A percentile compares a stretch with the other conserved stretches of the same genome.
These are phyloP conservation scores for Rhizophagus sp. DNA, from an alignment of 192 early-diverging fungal species.

Conservation along the genomic window DNA sequence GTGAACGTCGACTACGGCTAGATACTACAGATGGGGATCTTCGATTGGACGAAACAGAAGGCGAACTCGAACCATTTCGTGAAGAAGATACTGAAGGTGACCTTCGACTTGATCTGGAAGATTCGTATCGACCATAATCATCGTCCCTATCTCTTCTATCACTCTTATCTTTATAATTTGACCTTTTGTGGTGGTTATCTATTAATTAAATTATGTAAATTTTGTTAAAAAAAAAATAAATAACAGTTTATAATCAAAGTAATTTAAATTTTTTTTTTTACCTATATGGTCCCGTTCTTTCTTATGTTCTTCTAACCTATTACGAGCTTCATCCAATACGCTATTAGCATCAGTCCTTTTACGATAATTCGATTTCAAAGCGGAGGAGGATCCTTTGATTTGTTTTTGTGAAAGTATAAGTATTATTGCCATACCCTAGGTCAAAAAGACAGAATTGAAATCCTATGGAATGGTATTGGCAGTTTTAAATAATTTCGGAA, in stretches of 20 bases:
- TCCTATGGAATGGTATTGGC: no score
- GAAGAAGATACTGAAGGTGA: no score
- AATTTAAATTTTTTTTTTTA: conserved; percentile 21
- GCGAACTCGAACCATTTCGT: conserved; percentile 25
- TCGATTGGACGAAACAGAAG: no score
- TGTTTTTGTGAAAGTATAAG: no score
- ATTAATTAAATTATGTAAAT: not conserved
- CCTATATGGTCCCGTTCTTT: conserved; percentile 25
- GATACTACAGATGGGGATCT: not conserved
- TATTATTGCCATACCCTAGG: no score
- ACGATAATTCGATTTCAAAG: conserved; percentile 30
- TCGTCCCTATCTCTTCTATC: conserved; percentile 26
- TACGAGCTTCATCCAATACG: conserved; percentile 33
- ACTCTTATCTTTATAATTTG: conserved; percentile 23
- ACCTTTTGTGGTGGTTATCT: conserved; percentile 24
- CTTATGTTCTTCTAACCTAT: conserved; percentile 32
- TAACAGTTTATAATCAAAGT: no score
- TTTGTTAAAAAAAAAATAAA: not conserved
- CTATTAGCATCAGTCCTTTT: conserved; percentile 13
- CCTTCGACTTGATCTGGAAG: no score
- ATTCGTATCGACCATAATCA: conserved; percentile 14
- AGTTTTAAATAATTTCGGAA: not conserved
- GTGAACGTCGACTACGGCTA: not conserved
- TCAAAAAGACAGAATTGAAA: no score
- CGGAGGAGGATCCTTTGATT: not conserved